Conservation (phyloP, 129 eudicot genomes). For the Tagetes erecta region DNA sequence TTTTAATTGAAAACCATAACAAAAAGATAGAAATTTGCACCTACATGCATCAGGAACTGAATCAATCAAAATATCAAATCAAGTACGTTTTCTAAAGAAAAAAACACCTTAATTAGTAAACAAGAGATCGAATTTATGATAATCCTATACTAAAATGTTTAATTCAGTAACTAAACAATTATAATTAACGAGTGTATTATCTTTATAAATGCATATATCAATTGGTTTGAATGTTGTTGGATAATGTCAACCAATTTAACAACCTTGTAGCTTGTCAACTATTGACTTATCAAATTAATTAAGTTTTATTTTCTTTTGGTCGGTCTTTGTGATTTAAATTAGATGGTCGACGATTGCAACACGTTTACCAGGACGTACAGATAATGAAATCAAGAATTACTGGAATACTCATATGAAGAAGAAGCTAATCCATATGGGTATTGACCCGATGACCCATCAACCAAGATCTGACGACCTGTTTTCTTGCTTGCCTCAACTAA, state of each 20-base stretch:
- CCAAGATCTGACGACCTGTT: conserved; percentile 46
- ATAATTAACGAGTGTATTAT: not conserved
- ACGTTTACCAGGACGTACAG: conserved; percentile 48
- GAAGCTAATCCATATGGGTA: conserved; percentile 47
- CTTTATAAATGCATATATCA: not conserved
- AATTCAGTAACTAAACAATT: too few relatives aligned
- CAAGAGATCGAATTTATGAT: too few relatives aligned
- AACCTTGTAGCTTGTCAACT: not conserved
- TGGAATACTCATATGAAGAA: conserved; percentile 55
- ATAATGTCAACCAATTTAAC: conserved; percentile 1
- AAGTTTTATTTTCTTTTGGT: not conserved
- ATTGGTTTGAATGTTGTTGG: not conserved
- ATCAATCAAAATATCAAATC: not conserved
- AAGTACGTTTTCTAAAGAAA: too few relatives aligned
- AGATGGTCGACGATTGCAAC: conserved; percentile 57
- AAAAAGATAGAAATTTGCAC: too few relatives aligned
- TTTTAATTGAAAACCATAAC: too few relatives aligned
- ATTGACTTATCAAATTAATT: conserved; percentile 6
- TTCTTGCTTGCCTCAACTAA: conserved; percentile 42
- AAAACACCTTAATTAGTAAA: not conserved
- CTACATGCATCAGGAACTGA: too few relatives aligned
- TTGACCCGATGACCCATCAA: conserved; percentile 53
- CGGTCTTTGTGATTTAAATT: not conserved
- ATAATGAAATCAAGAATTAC: conserved; percentile 54
- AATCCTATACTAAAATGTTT: not conserved